Conservation (phyloP, 2,329 filamentous ascomycete genomes). For the Botryotinia calthae region DNA sequence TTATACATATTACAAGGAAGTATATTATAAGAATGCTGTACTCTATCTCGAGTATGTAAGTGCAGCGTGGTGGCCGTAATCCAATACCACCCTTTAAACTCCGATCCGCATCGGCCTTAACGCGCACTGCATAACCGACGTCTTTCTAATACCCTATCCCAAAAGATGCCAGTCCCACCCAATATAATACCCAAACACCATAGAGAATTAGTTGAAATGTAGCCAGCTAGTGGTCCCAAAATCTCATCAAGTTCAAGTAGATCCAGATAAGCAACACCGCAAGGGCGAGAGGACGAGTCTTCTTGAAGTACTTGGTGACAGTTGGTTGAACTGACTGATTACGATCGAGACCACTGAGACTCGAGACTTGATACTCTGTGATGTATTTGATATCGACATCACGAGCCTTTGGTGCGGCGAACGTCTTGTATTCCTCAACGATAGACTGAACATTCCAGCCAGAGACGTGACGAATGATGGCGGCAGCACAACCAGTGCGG, state of each 20-base stretch:
- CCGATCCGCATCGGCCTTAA: conserved; percentile 25
- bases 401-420: conserved; percentile 58
- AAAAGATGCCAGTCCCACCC: conserved; percentile 7
- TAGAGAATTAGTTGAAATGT: not conserved
- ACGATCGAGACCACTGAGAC: conserved; percentile 42
- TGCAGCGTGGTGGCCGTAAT: conserved; percentile 10
- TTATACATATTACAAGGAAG: conserved; percentile 4
- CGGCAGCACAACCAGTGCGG: conserved; percentile 86
- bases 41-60: not conserved
- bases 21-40: conserved; percentile 16
- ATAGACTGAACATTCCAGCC: conserved; percentile 63
- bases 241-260: conserved; percentile 18
- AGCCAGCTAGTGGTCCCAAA: conserved; percentile 14
- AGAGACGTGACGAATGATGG: conserved; percentile 69
- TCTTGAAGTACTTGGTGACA: conserved; percentile 14
- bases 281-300: conserved; percentile 23
- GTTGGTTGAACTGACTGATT: not conserved
- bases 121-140: conserved; percentile 34
- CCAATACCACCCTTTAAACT: conserved; percentile 23
- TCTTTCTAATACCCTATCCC: conserved; percentile 22
- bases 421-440: conserved; percentile 70
- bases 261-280: conserved; percentile 24
- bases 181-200: conserved; percentile 15
- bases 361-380: conserved; percentile 46
- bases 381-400: conserved; percentile 61